These are phyloP conservation scores for Pisolithus albus DNA, from an alignment of 768 basidiomycete genomes.

Conservation along the genomic window DNA sequence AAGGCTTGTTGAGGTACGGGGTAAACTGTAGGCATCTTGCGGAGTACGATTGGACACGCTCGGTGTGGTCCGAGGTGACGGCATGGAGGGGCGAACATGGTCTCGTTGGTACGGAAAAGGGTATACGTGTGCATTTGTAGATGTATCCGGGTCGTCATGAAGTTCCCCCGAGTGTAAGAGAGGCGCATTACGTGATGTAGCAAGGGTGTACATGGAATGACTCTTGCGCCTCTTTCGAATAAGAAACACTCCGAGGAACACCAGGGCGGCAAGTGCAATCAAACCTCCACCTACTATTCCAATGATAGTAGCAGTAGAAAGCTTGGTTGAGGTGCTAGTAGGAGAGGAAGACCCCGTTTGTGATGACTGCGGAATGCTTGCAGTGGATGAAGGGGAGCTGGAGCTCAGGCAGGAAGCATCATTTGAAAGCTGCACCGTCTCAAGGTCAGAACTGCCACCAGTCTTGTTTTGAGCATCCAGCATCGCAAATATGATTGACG, in stretches of 20 bases:
- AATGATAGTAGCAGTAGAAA: slow-evolving; percentile 42
- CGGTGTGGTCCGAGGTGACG: slow-evolving; percentile 5
- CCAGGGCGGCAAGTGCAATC: slow-evolving; percentile 44
- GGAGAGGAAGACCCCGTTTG: slow-evolving; percentile 13
- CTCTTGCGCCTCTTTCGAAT: slow-evolving; percentile 27
- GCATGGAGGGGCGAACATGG: slow-evolving; percentile 11
- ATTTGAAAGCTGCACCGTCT: slow-evolving; percentile 40
- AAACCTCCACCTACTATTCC: slow-evolving; percentile 45
- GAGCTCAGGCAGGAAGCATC: slow-evolving; percentile 46
- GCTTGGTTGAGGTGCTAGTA: slow-evolving; percentile 19
- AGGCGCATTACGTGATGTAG: slow-evolving; percentile 22
- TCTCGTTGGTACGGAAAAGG: slow-evolving; percentile 26
- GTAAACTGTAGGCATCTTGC: slow-evolving; percentile 4
- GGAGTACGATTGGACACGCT: neutral
- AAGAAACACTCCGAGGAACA: slow-evolving; percentile 48
- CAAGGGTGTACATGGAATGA: slow-evolving; percentile 24
- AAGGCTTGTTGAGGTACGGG: neutral
- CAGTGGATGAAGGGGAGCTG: slow-evolving; percentile 49
- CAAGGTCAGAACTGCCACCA: slow-evolving; percentile 57
- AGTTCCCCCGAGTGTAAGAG: slow-evolving; percentile 36
- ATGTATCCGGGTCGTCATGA: slow-evolving; percentile 14
- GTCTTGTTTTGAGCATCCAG: slow-evolving; percentile 41
- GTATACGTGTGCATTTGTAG: slow-evolving; percentile 30
- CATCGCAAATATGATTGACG: slow-evolving; percentile 52
- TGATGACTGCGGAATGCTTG: slow-evolving; percentile 17